Evolutionary conservation across 805 yeast species (phyloP), one percentile per base, ranked within the genome.

Genomic region (Saturnispora mendoncae): DNA sequence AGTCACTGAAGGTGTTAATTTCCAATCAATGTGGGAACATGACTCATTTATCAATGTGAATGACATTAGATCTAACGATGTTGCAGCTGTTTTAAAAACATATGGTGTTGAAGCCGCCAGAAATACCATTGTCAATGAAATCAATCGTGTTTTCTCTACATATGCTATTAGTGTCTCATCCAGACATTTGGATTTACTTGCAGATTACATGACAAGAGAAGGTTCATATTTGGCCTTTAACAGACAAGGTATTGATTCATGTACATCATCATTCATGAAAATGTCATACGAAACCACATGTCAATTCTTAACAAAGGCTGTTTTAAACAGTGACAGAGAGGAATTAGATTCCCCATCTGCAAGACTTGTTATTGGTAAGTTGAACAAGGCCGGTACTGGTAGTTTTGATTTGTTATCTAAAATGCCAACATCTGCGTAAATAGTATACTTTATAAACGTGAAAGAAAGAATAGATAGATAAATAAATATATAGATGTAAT

Each of bases 61-160:
- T 60, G 81, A 80, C 44, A 84, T 92, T 54, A 73, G 83, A 2
- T 87, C 97, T 7, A 92, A 92, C 71, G 98, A 92, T 65, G 80
- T 92, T 51, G 79, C 84, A 30, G 85, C 96, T 14, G 95, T 92
- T 3, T 71, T 94, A 55, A 74, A 71, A 51, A 85, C 94, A 0
- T 92, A 92, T 56, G 99, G 99, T 62, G 98, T 90, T 40, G 99
- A 94, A 67, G 98, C 98, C 37, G 99, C 99, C 17, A 78, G 98
- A 65, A 86, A 87, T 63, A 92, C 98, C 26, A 84, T 92, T 68
- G 97, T 87, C 24, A 81, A 85, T 56, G 99, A 92, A 71, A 84
- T 92, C 61, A 83, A 84, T 66, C 84, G 85, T 54, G 99, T 92
- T 54, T 92, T 92, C 76, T 85, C 86, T 46, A 87, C 94, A 41